These are phyloP conservation scores for Bocquillonia castaneifolia DNA, from an alignment of 441 rosid species.

Conservation along the genomic window DNA sequence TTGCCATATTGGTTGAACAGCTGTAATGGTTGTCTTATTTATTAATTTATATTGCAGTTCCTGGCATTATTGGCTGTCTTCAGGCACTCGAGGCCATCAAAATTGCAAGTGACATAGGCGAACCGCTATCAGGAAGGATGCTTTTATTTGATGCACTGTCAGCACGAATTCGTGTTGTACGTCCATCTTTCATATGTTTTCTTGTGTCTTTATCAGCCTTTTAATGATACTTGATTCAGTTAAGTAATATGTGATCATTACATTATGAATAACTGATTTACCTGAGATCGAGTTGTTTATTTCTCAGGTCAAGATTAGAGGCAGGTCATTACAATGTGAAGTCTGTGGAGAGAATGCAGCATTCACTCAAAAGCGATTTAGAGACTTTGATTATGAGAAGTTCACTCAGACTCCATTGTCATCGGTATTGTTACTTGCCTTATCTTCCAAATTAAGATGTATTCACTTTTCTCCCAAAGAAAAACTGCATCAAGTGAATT, in stretches of 20 bases:
- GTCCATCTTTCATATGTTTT: conserved; percentile 15
- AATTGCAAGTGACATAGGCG: conserved; percentile 79
- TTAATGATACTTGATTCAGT: too few relatives aligned
- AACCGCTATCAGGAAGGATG: conserved; percentile 81
- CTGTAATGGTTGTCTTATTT: not conserved
- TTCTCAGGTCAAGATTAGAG: conserved; percentile 74
- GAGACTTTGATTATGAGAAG: conserved; percentile 72
- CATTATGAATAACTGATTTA: not conserved
- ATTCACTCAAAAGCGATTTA: conserved; percentile 53
- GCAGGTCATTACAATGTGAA: conserved; percentile 62
- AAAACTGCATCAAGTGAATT: too few relatives aligned
- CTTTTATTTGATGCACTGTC: conserved; percentile 85
- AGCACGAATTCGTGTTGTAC: conserved; percentile 70
- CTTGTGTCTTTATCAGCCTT: not conserved
- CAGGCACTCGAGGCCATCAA: conserved; percentile 92
- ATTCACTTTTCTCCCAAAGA: too few relatives aligned
- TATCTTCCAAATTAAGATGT: not conserved
- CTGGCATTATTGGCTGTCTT: conserved; percentile 91
- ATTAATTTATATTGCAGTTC: conserved; percentile 45
- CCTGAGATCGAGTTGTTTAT: conserved; percentile 12
- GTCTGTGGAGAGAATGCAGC: conserved; percentile 67
- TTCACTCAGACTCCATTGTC: conserved; percentile 73
- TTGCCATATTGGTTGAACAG: conserved; percentile 2
- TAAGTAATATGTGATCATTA: not conserved
- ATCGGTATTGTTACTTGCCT: conserved; percentile 31